A percentile compares a stretch with the other conserved stretches of the same genome.
Evolutionary conservation across 352 stramenopile genomes (phyloP).

Genomic region (Pythium monospermum): DNA sequence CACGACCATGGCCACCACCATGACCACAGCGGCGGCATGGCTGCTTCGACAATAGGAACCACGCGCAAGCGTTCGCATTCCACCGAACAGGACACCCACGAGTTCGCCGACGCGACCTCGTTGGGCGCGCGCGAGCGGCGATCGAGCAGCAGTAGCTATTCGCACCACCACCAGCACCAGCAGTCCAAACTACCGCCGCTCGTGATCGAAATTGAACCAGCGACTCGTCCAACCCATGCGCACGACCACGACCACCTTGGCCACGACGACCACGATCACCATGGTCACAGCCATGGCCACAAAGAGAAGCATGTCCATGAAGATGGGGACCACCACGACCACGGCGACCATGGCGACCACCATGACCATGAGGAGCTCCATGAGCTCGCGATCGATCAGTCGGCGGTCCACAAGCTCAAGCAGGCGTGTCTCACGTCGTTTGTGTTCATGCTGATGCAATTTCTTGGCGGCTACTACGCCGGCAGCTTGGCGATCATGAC

Average conservation of each 20-base stretch:
- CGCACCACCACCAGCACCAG: constrained; percentile 2
- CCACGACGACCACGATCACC: constrained; percentile 22
- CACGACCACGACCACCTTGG: constrained; percentile 18
- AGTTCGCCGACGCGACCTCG: constrained; percentile 1
- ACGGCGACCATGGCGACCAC: constrained; percentile 5
- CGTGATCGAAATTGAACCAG: too few species aligned
- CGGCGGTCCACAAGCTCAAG: constrained; percentile 66
- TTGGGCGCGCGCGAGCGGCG: constrained; percentile 4
- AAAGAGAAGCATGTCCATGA: constrained; percentile 16
- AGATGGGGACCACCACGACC: constrained; percentile 10
- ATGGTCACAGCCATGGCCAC: constrained; percentile 9
- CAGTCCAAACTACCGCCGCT: constrained; percentile 14
- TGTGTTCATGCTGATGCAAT: constrained; percentile 95
- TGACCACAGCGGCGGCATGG: background rate
- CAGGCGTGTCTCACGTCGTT: constrained; percentile 78
- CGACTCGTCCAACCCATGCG: background rate
- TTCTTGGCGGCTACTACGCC: constrained; percentile 91
- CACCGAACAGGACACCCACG: constrained; percentile 16
- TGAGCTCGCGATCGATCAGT: constrained; percentile 30
- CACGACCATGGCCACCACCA: constrained; percentile 12
- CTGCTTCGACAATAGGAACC: background rate
- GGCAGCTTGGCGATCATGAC: constrained; percentile 96
- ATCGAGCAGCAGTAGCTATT: too few species aligned
- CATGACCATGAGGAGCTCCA: constrained; percentile 13
- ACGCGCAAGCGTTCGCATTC: constrained; percentile 2